phyloP scores from a whole-genome alignment of 2,329 filamentous ascomycete genomes.

The Emergomyces orientalis region DNA sequence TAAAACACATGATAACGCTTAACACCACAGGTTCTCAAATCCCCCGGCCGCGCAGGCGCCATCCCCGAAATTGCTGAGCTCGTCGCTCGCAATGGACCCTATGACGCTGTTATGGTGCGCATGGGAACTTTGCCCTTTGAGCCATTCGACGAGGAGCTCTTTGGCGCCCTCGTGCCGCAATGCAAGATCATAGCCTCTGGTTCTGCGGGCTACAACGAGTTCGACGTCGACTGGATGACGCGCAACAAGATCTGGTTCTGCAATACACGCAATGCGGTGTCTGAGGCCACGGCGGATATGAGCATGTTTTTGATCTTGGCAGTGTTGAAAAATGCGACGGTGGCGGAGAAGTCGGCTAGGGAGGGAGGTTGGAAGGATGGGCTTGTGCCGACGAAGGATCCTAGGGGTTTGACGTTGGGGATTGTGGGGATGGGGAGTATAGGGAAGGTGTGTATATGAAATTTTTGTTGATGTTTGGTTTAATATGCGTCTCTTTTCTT shows the following conservation, averaged over 20 bases:
- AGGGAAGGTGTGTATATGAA: constrained; percentile 28
- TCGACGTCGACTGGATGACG: constrained; percentile 39
- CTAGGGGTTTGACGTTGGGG: constrained; percentile 37
- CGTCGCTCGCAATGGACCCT: constrained; percentile 27
- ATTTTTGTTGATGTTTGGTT: not conserved
- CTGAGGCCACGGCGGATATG: constrained; percentile 46
- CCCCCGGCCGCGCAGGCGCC: constrained; percentile 5
- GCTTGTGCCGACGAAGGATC: constrained; percentile 34
- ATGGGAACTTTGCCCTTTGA: constrained; percentile 44
- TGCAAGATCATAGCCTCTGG: constrained; percentile 42
- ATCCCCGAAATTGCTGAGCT: constrained; percentile 11
- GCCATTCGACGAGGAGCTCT: constrained; percentile 41
- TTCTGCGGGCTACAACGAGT: constrained; percentile 42
- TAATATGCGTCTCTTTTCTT: not conserved
- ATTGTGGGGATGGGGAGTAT: constrained; percentile 44
- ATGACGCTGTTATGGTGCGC: constrained; percentile 43
- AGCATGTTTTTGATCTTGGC: constrained; percentile 42
- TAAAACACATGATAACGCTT: not conserved
- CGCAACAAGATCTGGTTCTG: constrained; percentile 43
- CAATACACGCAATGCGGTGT: constrained; percentile 45
- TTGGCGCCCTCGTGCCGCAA: constrained; percentile 32
- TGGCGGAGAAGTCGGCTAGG: constrained; percentile 31
- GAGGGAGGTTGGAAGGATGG: constrained; percentile 32
- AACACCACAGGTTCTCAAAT: constrained; percentile 6
- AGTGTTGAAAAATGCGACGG: constrained; percentile 39